Base-by-base conservation (phyloP, 192 early-diverging fungal species). In the Gryganskiella cystojenkinii region DNA sequence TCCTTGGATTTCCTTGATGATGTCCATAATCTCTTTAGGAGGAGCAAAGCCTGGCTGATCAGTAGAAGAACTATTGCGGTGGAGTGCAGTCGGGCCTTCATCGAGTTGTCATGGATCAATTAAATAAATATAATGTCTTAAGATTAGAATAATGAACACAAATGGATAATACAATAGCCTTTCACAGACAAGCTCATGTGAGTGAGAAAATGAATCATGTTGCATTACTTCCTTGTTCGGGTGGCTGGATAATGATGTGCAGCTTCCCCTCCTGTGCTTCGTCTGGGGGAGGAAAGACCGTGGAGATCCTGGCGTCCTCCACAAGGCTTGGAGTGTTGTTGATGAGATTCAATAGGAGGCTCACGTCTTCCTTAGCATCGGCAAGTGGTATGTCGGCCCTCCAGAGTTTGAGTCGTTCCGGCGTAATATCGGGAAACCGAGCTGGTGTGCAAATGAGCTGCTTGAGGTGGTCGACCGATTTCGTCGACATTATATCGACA, bases 1-100 rank as follows among this genome's bases (percentile, higher is more conserved):
- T 31, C 59, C 19, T 19, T 61, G 44, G n/a, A 61, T 61, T 46
- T 61, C 6, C 44, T 61, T 61, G 59, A 61, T 46, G n/a, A 33
- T 37, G 8, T 34, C 59, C 59, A 61, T 47, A 30, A 61, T 61
- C n/a, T 19, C 43, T 61, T 33, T 61, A 22, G 17, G 28, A 24
- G 44, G 25, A 45, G n/a, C 44, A 61, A 43, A 19, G 43, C 55
- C 31, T 20, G 34, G 3, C 0, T 31, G 20, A 35, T 40, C 22
- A 51, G 50, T 35, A 31, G 5, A 52, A 15, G 52, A 19, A 54
- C 28, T 58, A 57, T 27, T 49, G 6, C 2, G 1, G 42, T 31
- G 54, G 0, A 53, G 13, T 31, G 30, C 7, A 66, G 10, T 4
- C 2, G 17, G 11, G 24, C 33, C 5, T 22, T 33, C 15, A 17